Evolutionary conservation across 495 filamentous ascomycete species (phyloP), one percentile per base, ranked within the genome.

Genomic region (Aspergillus asperescens): DNA sequence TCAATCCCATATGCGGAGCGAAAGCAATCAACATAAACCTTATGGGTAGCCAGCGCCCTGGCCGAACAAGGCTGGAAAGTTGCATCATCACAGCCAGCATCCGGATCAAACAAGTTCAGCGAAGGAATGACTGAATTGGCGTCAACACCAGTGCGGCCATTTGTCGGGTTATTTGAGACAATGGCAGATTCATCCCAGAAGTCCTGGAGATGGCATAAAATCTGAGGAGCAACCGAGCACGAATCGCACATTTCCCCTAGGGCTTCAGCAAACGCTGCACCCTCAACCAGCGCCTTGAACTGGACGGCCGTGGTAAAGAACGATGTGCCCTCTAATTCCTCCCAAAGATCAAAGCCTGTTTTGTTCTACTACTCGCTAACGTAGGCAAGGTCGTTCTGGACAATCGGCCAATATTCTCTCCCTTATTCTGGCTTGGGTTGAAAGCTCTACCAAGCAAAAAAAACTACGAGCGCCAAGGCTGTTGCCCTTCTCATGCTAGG

Each of bases 341-440:
- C 86, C 86, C 86, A 89, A 0, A 90, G 77, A 63, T 89, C 73
- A 43, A 64, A 74, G 15, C 64, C 66, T 9, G 57, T 71, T 28
- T 70, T 50, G 43, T 69, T 73, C 87, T 86, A 91, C 69, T 90
- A 85, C 60, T 89, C 81, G 3, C 80, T 77, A 15, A 87, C 78
- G 57, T 89, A 88, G 31, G 75, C 67, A 18, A 83, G 58, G 52
- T 83, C 81, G 43, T 82, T 81, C 13, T 69, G 65, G 16, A 84
- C 77, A 41, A 81, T 69, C 0, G 79, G 77, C 78, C 76, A 80
- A n/a, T n/a, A n/a, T n/a, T n/a, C n/a, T n/a, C n/a, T n/a, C n/a
- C n/a, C n/a, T n/a, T n/a, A n/a, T n/a, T n/a, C n/a, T n/a, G n/a
- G n/a, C n/a, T n/a, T n/a, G n/a, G n/a, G n/a, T n/a, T n/a, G n/a